These are phyloP conservation scores for Melanopsichium pennsylvanicum DNA, from an alignment of 1,284 basidiomycete species.

Conservation along the genomic window DNA sequence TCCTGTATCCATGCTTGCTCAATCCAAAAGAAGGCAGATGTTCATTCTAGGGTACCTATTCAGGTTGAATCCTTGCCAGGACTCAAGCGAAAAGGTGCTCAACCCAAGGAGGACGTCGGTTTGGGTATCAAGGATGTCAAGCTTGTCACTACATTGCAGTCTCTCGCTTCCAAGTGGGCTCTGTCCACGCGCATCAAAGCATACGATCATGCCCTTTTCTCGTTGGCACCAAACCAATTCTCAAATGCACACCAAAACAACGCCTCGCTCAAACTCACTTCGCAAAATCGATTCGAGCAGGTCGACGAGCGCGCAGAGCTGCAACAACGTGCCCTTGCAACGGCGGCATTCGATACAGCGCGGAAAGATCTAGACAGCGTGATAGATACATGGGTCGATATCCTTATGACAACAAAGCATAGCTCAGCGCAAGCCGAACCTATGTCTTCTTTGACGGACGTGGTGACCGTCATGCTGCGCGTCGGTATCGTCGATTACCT, in stretches of 20 bases:
- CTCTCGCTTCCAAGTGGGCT: conserved; percentile 34
- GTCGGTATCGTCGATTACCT: conserved; percentile 41
- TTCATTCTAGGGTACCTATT: conserved; percentile 15
- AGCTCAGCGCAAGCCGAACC: background rate
- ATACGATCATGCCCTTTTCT: conserved; percentile 26
- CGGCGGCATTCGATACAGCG: conserved; percentile 10
- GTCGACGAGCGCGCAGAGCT: conserved; percentile 29
- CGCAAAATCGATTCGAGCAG: conserved; percentile 36
- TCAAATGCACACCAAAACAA: background rate
- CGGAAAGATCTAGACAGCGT: conserved; percentile 12
- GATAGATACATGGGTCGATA: conserved; percentile 5
- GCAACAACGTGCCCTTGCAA: conserved; percentile 3
- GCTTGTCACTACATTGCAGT: conserved; percentile 34
- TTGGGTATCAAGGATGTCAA: conserved; percentile 42
- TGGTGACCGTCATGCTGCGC: conserved; percentile 33
- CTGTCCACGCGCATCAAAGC: conserved; percentile 21
- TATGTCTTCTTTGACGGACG: conserved; percentile 18
- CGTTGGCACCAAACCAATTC: conserved; percentile 17
- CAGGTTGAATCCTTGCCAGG: conserved; percentile 4
- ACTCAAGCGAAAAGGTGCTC: conserved; percentile 12
- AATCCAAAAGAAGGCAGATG: conserved; percentile 25
- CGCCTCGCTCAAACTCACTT: conserved; percentile 8
- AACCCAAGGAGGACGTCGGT: conserved; percentile 39
- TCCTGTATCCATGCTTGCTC: conserved; percentile 16
- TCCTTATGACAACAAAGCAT: conserved; percentile 8